Base-by-base conservation (phyloP, 768 basidiomycete species). In the Cantharellus anzutake region DNA sequence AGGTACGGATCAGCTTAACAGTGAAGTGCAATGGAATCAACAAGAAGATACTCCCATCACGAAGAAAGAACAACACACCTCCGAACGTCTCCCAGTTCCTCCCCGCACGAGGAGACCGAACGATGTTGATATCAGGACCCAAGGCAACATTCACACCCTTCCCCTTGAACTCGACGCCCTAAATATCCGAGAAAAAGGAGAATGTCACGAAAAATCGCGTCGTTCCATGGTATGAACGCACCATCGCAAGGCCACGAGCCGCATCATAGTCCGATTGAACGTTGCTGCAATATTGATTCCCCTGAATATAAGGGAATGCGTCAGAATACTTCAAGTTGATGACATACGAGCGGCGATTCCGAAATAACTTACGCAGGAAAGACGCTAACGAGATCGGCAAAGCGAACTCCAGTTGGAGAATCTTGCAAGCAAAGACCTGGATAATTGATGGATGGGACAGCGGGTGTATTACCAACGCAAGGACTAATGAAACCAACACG, bases 1-100 rank as follows among this genome's bases (percentile, higher is more conserved):
- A 94, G 73, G 72, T 80, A 94, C 0, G 92, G 92, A 68, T 96
- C 92, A 5, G 78, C 89, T 74, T 94, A 92, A 86, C 89, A 94
- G 70, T 92, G 89, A 38, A 91, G 75, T n/a, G 91, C 92, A 4
- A 84, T 87, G 14, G 57, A 44, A 4, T 61, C 59, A 51, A 53
- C n/a, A n/a, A 86, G 79, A 1, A 83, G 85, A 73, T 92, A 78
- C 67, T 91, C 90, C 81, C 88, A 90, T 83, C 86, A 55, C 35
- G 7, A 35, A 7, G 34, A 35, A 55, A 55, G 34, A 55, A 55
- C 7, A 7, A 55, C 7, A 11, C 52, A 55, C 7, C 11, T 55
- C 52, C 7, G 52, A 7, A 34, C 7, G 52, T 11, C 34, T 55
- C 11, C 34, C 34, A 55, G 7, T 34, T 35, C 7, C 4, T 4